Evolutionary conservation across 352 stramenopile genomes (phyloP), one percentile per base, ranked within the genome.

Genomic region (Phytophthora ohioensis): DNA sequence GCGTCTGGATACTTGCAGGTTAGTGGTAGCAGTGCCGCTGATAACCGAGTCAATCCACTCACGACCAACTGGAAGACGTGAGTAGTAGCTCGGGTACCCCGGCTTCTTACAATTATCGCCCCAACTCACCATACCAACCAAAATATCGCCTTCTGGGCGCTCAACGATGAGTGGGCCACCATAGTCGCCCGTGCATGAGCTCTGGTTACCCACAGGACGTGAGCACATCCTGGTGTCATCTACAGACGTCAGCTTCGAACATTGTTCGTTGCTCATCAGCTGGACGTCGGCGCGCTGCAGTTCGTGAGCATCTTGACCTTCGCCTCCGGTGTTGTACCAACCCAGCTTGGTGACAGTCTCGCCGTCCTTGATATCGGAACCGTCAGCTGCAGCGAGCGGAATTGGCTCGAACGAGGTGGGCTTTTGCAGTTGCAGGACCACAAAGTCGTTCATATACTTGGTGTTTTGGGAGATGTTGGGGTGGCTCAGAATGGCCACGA

Each of bases 171-270:
- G 61, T 5, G 79, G 78, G 12, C 82, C 80, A 7, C 79, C 78
- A 21, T 80, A 90, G 69, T 85, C 78, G 34, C 78, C 79, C 48
- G 82, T 74, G 59, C 82, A 88, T 34, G 82, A 80, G 43, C 75
- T 34, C 27, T 57, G 8, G 13, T 57, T 67, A 12, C 39, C 56
- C 8, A 74, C 41, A 1, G 78, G 71, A 7, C 78, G 75, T 5
- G 76, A 76, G 42, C 80, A 88, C 27, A 87, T 27, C 69, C 85
- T 84, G 32, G 78, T 69, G 27, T 54, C 48, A 43, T 85, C 78
- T 7, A 81, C 59, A 2, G 17, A 21, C 2, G 75, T 70, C 21
- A 67, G 27, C 21, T 70, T 57, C 10, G 62, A 69, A 27, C 79
- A 90, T 10, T 74, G 59, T 0, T 65, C 48, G 51, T 88, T 76